phyloP scores from a whole-genome alignment of 2,329 filamentous ascomycete genomes.

The Erysiphe neolycopersici region DNA sequence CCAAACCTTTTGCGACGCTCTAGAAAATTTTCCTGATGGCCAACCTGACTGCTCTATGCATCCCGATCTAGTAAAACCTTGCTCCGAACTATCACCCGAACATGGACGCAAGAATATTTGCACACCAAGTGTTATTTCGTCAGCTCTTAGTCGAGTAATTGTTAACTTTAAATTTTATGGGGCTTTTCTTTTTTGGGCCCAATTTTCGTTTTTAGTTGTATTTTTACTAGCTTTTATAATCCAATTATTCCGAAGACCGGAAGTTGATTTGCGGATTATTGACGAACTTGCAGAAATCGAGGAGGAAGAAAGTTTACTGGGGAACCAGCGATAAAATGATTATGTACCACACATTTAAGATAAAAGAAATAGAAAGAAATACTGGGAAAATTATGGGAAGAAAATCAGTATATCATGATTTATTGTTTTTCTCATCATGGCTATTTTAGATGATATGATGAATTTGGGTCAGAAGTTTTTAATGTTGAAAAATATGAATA shows the following conservation, averaged over 20 bases:
- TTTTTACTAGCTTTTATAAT: constrained; percentile 63
- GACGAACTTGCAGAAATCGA: constrained; percentile 79
- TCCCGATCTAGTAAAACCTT: constrained; percentile 47
- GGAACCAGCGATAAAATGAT: constrained; percentile 20
- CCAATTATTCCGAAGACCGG: constrained; percentile 55
- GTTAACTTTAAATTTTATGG: constrained; percentile 93
- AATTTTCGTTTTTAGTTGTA: constrained; percentile 68
- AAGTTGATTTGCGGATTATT: constrained; percentile 45
- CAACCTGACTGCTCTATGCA: constrained; percentile 52
- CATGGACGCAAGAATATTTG: constrained; percentile 54
- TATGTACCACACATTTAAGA: too few species aligned
- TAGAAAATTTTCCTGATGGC: constrained; percentile 26
- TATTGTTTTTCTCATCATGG: too few species aligned
- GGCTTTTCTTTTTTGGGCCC: constrained; percentile 79
- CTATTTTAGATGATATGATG: too few species aligned
- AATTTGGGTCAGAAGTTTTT: too few species aligned
- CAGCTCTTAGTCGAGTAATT: constrained; percentile 75
- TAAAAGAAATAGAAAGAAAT: too few species aligned
- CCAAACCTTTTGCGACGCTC: constrained; percentile 71
- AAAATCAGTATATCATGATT: too few species aligned
- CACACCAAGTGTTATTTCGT: constrained; percentile 74
- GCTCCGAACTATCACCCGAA: constrained; percentile 49
- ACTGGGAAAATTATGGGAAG: too few species aligned
- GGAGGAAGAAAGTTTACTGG: constrained; percentile 78
- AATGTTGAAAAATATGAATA: too few species aligned